phyloP scores from a whole-genome alignment of 2,329 filamentous ascomycete species.

The Corynespora cassiicola region DNA sequence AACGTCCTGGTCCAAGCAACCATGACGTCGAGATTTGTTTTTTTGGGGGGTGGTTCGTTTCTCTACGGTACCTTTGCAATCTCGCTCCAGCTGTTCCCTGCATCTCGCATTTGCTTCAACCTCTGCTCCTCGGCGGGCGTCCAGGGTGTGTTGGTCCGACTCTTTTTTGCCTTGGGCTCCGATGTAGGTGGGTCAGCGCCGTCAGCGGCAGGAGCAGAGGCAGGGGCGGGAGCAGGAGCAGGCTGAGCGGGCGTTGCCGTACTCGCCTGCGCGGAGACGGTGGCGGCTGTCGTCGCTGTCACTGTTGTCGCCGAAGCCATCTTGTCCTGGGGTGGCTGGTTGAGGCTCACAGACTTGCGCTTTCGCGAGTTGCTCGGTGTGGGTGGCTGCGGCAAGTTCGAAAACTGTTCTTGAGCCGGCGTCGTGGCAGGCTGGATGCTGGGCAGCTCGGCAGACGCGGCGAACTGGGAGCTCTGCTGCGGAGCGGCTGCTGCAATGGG shows the following conservation, averaged over 20 bases:
- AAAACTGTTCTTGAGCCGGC: slow-evolving; percentile 25
- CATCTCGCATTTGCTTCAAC: slow-evolving; percentile 92
- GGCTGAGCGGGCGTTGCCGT: slow-evolving; percentile 35
- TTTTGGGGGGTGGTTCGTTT: slow-evolving; percentile 13
- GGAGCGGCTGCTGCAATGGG: slow-evolving; percentile 41
- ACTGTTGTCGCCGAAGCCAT: too few species aligned
- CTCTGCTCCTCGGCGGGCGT: slow-evolving; percentile 91
- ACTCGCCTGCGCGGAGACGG: slow-evolving; percentile 21
- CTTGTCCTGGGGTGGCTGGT: slow-evolving; percentile 25
- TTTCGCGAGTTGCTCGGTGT: slow-evolving; percentile 34
- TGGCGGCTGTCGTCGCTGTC: slow-evolving; percentile 19
- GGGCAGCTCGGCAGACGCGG: slow-evolving; percentile 31
- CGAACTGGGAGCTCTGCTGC: slow-evolving; percentile 27
- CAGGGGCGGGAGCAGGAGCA: slow-evolving; percentile 28
- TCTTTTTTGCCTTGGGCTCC: slow-evolving; percentile 75
- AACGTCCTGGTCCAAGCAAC: slow-evolving; percentile 2
- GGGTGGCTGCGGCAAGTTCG: slow-evolving; percentile 25
- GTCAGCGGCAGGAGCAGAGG: slow-evolving; percentile 22
- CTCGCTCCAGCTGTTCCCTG: slow-evolving; percentile 93
- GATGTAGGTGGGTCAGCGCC: slow-evolving; percentile 30
- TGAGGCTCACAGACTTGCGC: slow-evolving; percentile 40
- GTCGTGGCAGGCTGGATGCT: slow-evolving; percentile 38
- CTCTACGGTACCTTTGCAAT: slow-evolving; percentile 80
- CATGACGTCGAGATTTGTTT: slow-evolving; percentile 5
- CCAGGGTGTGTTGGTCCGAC: slow-evolving; percentile 98